A percentile compares a stretch with the other conserved stretches of the same genome.
Conservation (phyloP, 1,284 basidiomycete genomes). For the Ganoderma leucocontextum region DNA sequence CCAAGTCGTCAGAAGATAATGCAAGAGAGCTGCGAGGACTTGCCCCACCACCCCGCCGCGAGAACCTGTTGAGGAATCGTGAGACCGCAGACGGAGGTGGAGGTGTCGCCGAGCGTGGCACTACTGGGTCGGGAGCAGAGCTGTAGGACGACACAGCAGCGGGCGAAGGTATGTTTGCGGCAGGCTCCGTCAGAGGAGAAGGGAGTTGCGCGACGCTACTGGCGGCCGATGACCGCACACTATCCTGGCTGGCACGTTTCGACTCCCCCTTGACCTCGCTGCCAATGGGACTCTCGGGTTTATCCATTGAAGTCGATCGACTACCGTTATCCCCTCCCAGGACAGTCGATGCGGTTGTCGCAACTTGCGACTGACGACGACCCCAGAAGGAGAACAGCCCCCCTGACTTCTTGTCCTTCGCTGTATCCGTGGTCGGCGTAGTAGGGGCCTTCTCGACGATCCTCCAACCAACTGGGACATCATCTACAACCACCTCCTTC, state of each 20-base stretch:
- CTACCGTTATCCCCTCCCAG: background rate
- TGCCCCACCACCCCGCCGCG: constrained; percentile 52
- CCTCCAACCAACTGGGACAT: constrained; percentile 73
- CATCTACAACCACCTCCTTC: constrained; percentile 56
- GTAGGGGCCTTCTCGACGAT: constrained; percentile 55
- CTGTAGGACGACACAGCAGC: constrained; percentile 33
- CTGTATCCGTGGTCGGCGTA: constrained; percentile 38
- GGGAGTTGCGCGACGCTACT: constrained; percentile 19
- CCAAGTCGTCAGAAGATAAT: constrained; percentile 74
- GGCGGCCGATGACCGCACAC: constrained; percentile 26
- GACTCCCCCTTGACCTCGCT: constrained; percentile 26
- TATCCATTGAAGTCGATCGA: constrained; percentile 25
- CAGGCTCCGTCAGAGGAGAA: constrained; percentile 22
- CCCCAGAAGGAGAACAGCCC: constrained; percentile 78
- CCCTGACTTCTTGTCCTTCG: constrained; percentile 55
- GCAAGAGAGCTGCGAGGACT: constrained; percentile 60
- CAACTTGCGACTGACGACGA: constrained; percentile 46
- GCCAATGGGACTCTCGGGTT: constrained; percentile 24
- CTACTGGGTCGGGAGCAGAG: constrained; percentile 35
- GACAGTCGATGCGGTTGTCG: constrained; percentile 10
- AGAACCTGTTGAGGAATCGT: constrained; percentile 75
- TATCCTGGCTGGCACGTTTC: constrained; percentile 33
- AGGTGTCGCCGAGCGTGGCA: constrained; percentile 30
- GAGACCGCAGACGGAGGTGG: constrained; percentile 64
- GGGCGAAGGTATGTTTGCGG: constrained; percentile 21